These are phyloP conservation scores for Paecilomyces dactylethromorphus DNA, from an alignment of 2,329 filamentous ascomycete genomes.

Conservation along the genomic window DNA sequence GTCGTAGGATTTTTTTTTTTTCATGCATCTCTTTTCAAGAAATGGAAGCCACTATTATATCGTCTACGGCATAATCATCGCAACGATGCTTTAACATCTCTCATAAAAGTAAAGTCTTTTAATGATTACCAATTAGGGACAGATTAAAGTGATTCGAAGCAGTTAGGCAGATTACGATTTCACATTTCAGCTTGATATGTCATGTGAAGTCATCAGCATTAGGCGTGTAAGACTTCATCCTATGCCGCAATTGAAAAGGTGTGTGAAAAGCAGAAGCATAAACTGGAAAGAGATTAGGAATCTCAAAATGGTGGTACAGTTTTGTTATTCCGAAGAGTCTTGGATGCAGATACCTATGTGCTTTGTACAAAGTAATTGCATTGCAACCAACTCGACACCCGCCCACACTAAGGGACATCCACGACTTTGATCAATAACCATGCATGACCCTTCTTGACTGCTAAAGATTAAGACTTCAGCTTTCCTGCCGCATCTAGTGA, in stretches of 20 bases:
- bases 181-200: not conserved
- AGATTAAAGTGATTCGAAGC: not conserved
- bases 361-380: constrained; percentile 30
- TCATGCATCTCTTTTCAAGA: not conserved
- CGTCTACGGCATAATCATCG: not conserved
- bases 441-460: constrained; percentile 10
- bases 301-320: constrained; percentile 27
- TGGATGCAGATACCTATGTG: constrained; percentile 30
- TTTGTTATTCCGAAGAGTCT: constrained; percentile 28
- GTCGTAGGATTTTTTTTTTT: not conserved
- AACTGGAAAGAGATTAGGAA: not conserved
- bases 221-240: not conserved
- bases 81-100: not conserved
- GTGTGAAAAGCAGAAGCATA: not conserved
- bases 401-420: constrained; percentile 16
- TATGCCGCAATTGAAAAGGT: not conserved
- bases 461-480: constrained; percentile 4
- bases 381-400: constrained; percentile 16
- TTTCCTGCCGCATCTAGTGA: constrained; percentile 21
- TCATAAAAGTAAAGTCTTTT: not conserved
- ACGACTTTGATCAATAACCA: constrained; percentile 12
- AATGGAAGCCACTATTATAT: not conserved
- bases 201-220: not conserved
- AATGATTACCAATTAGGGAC: not conserved
- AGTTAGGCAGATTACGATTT: not conserved